phyloP scores from a whole-genome alignment of 768 basidiomycete species.

The Mycena floridula region DNA sequence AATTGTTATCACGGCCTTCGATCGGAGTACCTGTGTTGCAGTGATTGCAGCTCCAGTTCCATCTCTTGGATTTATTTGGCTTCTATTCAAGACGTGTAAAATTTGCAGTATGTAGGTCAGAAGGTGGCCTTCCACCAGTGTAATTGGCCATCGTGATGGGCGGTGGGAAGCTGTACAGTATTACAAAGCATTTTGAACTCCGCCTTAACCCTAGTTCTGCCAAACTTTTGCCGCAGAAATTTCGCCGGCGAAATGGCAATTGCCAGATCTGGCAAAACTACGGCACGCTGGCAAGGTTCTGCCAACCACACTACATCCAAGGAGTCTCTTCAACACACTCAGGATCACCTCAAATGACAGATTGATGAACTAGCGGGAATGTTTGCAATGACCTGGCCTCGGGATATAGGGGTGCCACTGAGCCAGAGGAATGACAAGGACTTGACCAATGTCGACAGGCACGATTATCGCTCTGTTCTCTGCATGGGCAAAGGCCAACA shows the following conservation, averaged over 20 bases:
- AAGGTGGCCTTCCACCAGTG: not conserved
- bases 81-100: not conserved
- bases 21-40: slow-evolving; percentile 4
- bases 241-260: slow-evolving; percentile 1
- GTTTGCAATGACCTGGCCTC: no score
- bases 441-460: no score
- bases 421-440: no score
- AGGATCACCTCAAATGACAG: no score
- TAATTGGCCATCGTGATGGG: not conserved
- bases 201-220: slow-evolving; percentile 6
- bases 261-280: not conserved
- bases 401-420: no score
- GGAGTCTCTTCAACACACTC: no score
- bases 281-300: slow-evolving; percentile 5
- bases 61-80: slow-evolving; percentile 3
- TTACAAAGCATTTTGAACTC: not conserved
- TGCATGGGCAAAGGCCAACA: no score
- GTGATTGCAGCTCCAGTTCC: slow-evolving; percentile 9
- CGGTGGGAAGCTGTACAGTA: not conserved
- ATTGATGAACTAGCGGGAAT: no score
- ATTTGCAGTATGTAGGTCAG: not conserved
- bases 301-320: slow-evolving; percentile 13
- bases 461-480: no score
- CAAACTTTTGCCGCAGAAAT: slow-evolving; percentile 6
- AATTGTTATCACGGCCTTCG: slow-evolving; percentile 9